phyloP scores from a whole-genome alignment of 176 grass and related monocot species.

The Oryza longistaminata region DNA sequence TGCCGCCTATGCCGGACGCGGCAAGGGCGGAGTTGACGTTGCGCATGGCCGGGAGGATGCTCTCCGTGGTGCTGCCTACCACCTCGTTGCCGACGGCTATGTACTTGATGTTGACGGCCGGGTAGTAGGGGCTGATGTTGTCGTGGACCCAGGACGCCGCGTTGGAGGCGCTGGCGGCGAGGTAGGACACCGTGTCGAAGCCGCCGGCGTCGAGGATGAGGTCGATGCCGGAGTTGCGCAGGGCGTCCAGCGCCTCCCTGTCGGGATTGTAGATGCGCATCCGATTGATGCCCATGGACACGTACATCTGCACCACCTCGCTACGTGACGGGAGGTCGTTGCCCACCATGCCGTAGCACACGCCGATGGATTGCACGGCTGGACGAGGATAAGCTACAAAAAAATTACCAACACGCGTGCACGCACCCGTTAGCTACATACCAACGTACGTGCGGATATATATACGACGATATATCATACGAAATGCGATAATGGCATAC shows the following conservation, averaged over 20 bases:
- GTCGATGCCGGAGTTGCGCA: slow-evolving; percentile 40
- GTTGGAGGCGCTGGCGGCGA: not conserved
- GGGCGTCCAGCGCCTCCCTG: slow-evolving; percentile 31
- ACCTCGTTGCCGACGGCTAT: slow-evolving; percentile 79
- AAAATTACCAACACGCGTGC: too few species aligned
- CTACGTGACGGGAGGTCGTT: slow-evolving; percentile 53
- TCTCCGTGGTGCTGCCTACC: slow-evolving; percentile 10
- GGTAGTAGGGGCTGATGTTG: slow-evolving; percentile 54
- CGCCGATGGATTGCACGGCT: slow-evolving; percentile 61
- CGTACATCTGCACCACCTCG: slow-evolving; percentile 58
- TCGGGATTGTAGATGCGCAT: slow-evolving; percentile 70
- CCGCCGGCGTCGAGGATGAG: slow-evolving; percentile 43
- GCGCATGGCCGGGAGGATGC: slow-evolving; percentile 64
- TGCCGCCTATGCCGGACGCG: slow-evolving; percentile 14
- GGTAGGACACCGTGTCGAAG: not conserved
- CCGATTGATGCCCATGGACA: slow-evolving; percentile 44
- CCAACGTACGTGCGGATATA: too few species aligned
- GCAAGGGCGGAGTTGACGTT: slow-evolving; percentile 50
- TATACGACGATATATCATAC: too few species aligned
- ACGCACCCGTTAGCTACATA: too few species aligned
- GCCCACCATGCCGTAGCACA: slow-evolving; percentile 62
- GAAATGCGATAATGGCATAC: too few species aligned
- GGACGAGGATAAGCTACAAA: not conserved
- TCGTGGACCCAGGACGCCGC: slow-evolving; percentile 46
- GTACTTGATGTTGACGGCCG: slow-evolving; percentile 54